A percentile compares a stretch with the other conserved stretches of the same genome.
phyloP scores from a whole-genome alignment of 371 early-diverging fungal genomes.

The Nematocida homosporus region DNA sequence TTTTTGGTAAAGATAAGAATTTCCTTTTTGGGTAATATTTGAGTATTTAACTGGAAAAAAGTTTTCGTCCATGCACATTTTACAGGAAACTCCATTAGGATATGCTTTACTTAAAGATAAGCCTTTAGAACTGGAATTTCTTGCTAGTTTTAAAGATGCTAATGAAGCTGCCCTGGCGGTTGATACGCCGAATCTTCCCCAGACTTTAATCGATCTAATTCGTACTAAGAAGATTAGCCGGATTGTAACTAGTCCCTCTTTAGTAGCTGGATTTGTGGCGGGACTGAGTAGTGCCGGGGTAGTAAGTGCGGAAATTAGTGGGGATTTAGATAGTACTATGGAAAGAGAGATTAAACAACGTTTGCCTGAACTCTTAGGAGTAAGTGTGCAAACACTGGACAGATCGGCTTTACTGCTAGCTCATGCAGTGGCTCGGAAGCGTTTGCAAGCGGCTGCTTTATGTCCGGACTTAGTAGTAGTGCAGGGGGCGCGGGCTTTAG shows the following conservation, averaged over 20 bases:
- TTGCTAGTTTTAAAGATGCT: slow-evolving; percentile 6
- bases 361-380: slow-evolving; percentile 29
- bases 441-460: slow-evolving; percentile 29
- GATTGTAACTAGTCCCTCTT: slow-evolving; percentile 19
- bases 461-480: slow-evolving; percentile 79
- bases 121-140: slow-evolving; percentile 38
- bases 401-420: slow-evolving; percentile 34
- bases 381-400: slow-evolving; percentile 28
- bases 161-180: slow-evolving; percentile 10
- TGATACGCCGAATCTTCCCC: not conserved
- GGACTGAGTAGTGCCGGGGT: not conserved
- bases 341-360: slow-evolving; percentile 33
- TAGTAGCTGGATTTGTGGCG: slow-evolving; percentile 8
- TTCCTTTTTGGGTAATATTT: too few relatives aligned
- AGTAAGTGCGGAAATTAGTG: not conserved
- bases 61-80: slow-evolving; percentile 50
- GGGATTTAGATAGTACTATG: slow-evolving; percentile 7
- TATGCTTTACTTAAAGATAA: slow-evolving; percentile 43
- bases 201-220: not conserved
- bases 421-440: slow-evolving; percentile 38
- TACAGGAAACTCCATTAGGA: slow-evolving; percentile 50
- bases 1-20: too few relatives aligned
- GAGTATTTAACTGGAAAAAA: slow-evolving; percentile 25
- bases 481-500: slow-evolving; percentile 80
- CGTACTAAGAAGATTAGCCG: not conserved